A percentile compares a stretch with the other conserved stretches of the same genome.
Conservation (phyloP, 805 yeast species). For the Wickerhamomyces ciferrii region DNA sequence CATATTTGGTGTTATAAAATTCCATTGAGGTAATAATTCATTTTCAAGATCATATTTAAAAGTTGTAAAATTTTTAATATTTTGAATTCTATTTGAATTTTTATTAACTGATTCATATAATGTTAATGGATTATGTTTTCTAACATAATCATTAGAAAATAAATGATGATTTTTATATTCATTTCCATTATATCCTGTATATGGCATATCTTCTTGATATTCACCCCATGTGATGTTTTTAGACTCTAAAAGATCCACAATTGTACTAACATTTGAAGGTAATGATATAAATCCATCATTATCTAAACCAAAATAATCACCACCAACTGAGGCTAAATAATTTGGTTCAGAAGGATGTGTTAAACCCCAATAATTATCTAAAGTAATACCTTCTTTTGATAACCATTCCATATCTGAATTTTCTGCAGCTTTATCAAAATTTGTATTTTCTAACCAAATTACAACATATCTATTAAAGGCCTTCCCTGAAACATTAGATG, state of each 20-base stretch:
- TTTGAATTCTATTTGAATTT: constrained; percentile 29
- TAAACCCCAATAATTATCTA: constrained; percentile 46
- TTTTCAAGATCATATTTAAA: constrained; percentile 34
- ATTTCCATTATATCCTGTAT: constrained; percentile 46
- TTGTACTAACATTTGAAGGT: constrained; percentile 40
- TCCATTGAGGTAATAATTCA: constrained; percentile 44
- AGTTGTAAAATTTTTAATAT: constrained; percentile 43
- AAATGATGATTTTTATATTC: constrained; percentile 36
- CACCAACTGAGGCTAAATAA: constrained; percentile 43
- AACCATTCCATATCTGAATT: constrained; percentile 37
- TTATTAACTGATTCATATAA: constrained; percentile 34
- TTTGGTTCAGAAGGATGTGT: constrained; percentile 54
- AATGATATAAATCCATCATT: constrained; percentile 38
- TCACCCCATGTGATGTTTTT: constrained; percentile 46
- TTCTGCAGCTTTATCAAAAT: constrained; percentile 43
- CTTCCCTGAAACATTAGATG: background rate
- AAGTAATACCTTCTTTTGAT: constrained; percentile 36
- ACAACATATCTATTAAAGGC: constrained; percentile 8
- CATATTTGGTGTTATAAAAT: constrained; percentile 49
- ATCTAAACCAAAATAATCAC: constrained; percentile 44
- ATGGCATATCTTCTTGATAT: constrained; percentile 48
- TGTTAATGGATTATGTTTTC: constrained; percentile 47
- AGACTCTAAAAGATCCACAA: constrained; percentile 38
- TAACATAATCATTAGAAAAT: constrained; percentile 40
- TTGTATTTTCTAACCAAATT: constrained; percentile 49